Evolutionary conservation across 495 filamentous ascomycete species (phyloP), one percentile per base, ranked within the genome.

Genomic region (Aspergillus heteromorphus): DNA sequence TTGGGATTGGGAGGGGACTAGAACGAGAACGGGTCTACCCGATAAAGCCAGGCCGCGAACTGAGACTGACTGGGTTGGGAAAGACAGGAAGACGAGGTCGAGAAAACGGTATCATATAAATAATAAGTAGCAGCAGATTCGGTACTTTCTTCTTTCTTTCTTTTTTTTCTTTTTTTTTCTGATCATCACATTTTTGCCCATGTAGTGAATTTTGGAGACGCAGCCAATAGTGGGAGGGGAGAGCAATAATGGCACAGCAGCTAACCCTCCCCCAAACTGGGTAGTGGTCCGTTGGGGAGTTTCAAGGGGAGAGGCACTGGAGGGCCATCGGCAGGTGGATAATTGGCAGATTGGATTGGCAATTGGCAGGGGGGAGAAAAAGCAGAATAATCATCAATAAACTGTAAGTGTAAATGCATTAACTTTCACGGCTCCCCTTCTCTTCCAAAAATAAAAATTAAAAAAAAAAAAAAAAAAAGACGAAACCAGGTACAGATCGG

Each of bases 11-110:
- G 51, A 48, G 51, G 51, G 29, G 43, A 43, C 51, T 54, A 54
- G 45, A 48, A 19, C 30, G 31, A 27, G 34, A 40, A 54, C 30
- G 51, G 51, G 51, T 47, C 42, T 53, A 53, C 55, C 55, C 55
- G 52, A 53, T 49, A 31, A 36, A 48, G 36, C 51, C 31, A 23
- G 31, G 6, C 7, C 23, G 23, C n/a, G 23, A 27, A 27, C 23
- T 11, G 21, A 25, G 21, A 19, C 40, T 40, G 36, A 34, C 14
- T 40, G 31, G 34, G 20, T 29, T 47, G 20, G 13, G 42, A 3
- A 20, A 11, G 16, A 19, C 16, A 43, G n/a, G 41, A 21, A 8
- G n/a, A 38, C 11, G 34, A 38, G 34, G 34, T 38, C 16, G 45
- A 41, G 20, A 13, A 13, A 43, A 36, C 19, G 31, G 17, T 23